Percentiles rank a stretch among this genome's conserved stretches.
phyloP scores from a whole-genome alignment of 78 protist genomes.

The Dictyostelium brefeldianum region DNA sequence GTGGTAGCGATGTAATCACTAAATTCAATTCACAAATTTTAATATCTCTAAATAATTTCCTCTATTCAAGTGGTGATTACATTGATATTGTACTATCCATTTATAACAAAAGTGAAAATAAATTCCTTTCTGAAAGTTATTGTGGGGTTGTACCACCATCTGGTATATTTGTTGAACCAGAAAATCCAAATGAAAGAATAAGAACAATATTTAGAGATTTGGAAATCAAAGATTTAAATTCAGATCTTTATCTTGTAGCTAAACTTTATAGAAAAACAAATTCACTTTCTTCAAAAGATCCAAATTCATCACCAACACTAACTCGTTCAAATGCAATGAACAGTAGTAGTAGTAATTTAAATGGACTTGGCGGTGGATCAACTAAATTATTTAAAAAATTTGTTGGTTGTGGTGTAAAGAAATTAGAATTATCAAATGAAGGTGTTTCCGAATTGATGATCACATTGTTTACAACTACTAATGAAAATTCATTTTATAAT shows the following conservation, averaged over 20 bases:
- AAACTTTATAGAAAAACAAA: conserved; percentile 51
- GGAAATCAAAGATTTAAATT: conserved; percentile 35
- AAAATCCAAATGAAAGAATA: conserved; percentile 67
- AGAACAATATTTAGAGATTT: conserved; percentile 62
- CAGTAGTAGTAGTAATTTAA: background rate
- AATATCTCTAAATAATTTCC: conserved; percentile 53
- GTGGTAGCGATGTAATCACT: background rate
- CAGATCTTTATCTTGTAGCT: conserved; percentile 40
- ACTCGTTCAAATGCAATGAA: conserved; percentile 40
- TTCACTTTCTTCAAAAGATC: conserved; percentile 35
- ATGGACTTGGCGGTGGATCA: background rate
- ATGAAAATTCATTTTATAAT: conserved; percentile 12
- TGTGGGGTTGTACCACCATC: conserved; percentile 55
- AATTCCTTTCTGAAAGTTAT: conserved; percentile 36
- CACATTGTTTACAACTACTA: conserved; percentile 24
- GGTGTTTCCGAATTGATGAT: conserved; percentile 27
- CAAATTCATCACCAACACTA: conserved; percentile 71
- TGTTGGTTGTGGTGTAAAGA: conserved; percentile 77
- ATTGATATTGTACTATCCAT: conserved; percentile 51
- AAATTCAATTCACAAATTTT: conserved; percentile 31
- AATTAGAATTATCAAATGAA: conserved; percentile 18
- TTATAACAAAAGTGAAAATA: conserved; percentile 32
- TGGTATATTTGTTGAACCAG: conserved; percentile 79
- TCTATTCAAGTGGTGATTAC: conserved; percentile 69
- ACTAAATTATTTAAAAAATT: conserved; percentile 38